phyloP scores from a whole-genome alignment of 257 asterid genomes.

The Parsonsia alboflavescens region DNA sequence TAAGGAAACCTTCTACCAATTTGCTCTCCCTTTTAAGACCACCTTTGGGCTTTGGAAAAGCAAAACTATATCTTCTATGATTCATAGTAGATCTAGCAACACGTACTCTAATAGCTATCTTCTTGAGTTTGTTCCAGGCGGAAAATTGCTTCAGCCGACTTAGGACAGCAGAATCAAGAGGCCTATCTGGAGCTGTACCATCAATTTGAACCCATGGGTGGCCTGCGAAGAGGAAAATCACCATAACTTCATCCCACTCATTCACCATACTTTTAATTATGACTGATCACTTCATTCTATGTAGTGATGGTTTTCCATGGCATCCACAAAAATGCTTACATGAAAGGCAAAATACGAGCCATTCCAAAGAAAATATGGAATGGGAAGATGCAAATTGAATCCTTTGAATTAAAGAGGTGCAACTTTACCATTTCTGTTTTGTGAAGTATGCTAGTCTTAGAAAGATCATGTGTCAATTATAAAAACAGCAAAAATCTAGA shows the following conservation, averaged over 20 bases:
- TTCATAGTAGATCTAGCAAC: background rate
- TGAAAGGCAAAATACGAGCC: background rate
- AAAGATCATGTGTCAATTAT: background rate
- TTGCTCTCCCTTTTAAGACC: background rate
- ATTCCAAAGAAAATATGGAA: background rate
- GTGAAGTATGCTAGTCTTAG: background rate
- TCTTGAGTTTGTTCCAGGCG: constrained; percentile 44
- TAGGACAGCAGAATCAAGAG: constrained; percentile 49
- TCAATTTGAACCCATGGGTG: constrained; percentile 42
- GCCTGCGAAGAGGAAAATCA: constrained; percentile 17
- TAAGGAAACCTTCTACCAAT: background rate
- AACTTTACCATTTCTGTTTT: background rate
- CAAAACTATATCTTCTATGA: background rate
- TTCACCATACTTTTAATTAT: no score
- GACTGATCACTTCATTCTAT: background rate
- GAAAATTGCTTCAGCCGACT: constrained; percentile 44
- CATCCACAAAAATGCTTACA: background rate
- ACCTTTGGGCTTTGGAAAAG: background rate
- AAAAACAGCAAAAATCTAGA: background rate
- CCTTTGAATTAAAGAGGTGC: background rate
- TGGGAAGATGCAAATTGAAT: background rate
- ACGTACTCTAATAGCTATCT: constrained; percentile 40
- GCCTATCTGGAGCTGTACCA: constrained; percentile 39
- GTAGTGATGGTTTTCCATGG: background rate
- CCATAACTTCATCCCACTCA: constrained; percentile 2